phyloP scores from a whole-genome alignment of 139 green algal genomes.

The Zygnema cylindricum region DNA sequence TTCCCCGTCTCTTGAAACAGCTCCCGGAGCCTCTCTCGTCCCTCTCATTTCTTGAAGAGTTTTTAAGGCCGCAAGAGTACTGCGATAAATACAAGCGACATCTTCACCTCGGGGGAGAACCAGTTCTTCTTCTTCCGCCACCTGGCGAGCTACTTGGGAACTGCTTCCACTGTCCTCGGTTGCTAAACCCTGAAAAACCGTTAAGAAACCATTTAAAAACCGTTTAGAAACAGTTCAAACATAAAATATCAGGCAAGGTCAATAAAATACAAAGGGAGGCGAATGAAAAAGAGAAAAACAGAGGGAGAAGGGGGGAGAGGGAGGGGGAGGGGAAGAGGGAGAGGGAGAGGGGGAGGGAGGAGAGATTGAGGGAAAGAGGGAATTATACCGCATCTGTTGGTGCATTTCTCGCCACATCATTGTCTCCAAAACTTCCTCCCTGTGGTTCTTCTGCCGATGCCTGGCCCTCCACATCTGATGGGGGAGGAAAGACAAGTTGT shows the following conservation, averaged over 20 bases:
- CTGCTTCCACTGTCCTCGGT: neutral
- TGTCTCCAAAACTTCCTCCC: neutral
- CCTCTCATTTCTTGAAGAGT: conserved; percentile 30
- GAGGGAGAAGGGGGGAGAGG: neutral
- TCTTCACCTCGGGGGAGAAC: neutral
- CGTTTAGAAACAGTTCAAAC: too few species aligned
- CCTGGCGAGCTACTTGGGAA: neutral
- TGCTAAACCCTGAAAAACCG: neutral
- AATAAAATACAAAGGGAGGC: too few species aligned
- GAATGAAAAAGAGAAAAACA: conserved; percentile 8
- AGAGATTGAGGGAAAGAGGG: neutral
- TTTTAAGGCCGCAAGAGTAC: conserved; percentile 6
- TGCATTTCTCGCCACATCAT: neutral
- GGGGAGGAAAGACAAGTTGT: conserved; percentile 19
- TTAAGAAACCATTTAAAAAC: too few species aligned
- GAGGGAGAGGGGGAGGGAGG: neutral
- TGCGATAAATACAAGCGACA: conserved; percentile 25
- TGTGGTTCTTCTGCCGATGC: neutral
- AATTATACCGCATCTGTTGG: neutral
- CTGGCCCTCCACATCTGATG: neutral
- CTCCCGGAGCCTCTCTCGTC: neutral
- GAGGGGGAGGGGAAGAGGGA: neutral
- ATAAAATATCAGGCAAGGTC: too few species aligned
- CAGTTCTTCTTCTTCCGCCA: neutral
- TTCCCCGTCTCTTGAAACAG: neutral